Evolutionary conservation across 2,329 filamentous ascomycete species (phyloP).

Genomic region (Talaromyces funiculosus): DNA sequence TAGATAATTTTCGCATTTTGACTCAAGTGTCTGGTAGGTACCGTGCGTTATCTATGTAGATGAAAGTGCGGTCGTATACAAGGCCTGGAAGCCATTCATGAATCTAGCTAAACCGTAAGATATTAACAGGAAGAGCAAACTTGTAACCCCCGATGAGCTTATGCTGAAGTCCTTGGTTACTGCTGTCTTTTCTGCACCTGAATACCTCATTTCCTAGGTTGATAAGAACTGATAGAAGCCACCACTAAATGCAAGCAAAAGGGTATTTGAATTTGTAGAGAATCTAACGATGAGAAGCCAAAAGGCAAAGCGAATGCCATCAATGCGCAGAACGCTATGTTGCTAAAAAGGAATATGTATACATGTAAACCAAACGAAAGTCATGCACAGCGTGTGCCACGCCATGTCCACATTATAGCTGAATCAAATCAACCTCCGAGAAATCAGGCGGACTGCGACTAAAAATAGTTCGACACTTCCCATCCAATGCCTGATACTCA

Average conservation of each 20-base stretch:
- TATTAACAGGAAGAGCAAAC: background rate
- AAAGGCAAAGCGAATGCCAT: background rate
- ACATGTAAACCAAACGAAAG: background rate
- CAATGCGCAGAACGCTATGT: background rate
- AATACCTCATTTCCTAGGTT: no score
- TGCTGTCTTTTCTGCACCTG: background rate
- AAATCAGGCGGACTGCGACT: constrained; percentile 83
- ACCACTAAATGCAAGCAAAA: background rate
- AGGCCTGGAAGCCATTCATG: no score
- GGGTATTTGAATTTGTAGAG: background rate
- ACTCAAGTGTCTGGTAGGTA: no score
- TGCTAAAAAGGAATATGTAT: background rate
- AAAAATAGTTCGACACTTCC: constrained; percentile 75
- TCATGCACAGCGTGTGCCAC: background rate
- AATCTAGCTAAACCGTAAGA: no score
- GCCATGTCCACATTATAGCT: constrained; percentile 48
- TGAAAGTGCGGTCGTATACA: no score
- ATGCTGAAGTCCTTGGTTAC: background rate
- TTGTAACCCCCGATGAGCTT: background rate
- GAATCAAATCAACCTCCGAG: constrained; percentile 79
- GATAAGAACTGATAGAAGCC: no score
- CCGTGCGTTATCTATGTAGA: no score
- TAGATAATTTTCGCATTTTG: no score
- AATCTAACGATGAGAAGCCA: background rate
- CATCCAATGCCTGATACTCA: constrained; percentile 81